Evolutionary conservation across 2,329 filamentous ascomycete genomes (phyloP).

Genomic region (Cyclaneusma minus): DNA sequence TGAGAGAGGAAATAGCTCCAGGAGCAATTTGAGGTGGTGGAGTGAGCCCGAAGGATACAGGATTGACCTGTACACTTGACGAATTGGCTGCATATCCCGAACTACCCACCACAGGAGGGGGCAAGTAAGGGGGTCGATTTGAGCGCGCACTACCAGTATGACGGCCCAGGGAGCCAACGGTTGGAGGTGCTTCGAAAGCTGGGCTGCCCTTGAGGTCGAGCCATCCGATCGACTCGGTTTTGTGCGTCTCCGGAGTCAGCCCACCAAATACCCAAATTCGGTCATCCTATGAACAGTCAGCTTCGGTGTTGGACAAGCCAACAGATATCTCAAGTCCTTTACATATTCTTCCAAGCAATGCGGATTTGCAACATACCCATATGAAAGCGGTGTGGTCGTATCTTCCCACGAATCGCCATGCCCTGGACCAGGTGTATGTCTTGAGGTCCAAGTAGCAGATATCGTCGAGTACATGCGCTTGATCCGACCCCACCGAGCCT

Average conservation of each 20-base stretch:
- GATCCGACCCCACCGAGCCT: no score
- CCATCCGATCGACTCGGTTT: constrained; percentile 94
- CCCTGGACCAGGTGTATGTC: constrained; percentile 92
- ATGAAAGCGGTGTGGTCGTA: constrained; percentile 95
- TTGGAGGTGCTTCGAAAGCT: constrained; percentile 59
- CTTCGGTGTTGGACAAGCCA: constrained; percentile 1
- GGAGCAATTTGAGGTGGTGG: constrained; percentile 73
- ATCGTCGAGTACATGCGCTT: constrained; percentile 85
- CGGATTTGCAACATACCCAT: constrained; percentile 45
- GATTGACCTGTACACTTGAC: constrained; percentile 49
- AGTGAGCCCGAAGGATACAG: constrained; percentile 49
- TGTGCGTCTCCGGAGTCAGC: constrained; percentile 91
- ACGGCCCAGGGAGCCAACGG: constrained; percentile 30
- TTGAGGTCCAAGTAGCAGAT: constrained; percentile 94
- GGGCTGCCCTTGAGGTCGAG: constrained; percentile 84
- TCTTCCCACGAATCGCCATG: constrained; percentile 87
- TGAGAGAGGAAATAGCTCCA: constrained; percentile 76
- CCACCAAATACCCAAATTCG: constrained; percentile 95
- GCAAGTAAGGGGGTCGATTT: constrained; percentile 33
- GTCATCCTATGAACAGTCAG: constrained; percentile 36
- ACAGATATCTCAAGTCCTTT: background rate
- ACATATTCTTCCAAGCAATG: background rate
- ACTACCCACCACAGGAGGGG: constrained; percentile 35
- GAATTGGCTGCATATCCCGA: constrained; percentile 55
- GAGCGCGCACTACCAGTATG: constrained; percentile 24